A percentile compares a stretch with the other conserved stretches of the same genome.
phyloP scores from a whole-genome alignment of 305 asterid genomes.

The Euphrasia arctica region DNA sequence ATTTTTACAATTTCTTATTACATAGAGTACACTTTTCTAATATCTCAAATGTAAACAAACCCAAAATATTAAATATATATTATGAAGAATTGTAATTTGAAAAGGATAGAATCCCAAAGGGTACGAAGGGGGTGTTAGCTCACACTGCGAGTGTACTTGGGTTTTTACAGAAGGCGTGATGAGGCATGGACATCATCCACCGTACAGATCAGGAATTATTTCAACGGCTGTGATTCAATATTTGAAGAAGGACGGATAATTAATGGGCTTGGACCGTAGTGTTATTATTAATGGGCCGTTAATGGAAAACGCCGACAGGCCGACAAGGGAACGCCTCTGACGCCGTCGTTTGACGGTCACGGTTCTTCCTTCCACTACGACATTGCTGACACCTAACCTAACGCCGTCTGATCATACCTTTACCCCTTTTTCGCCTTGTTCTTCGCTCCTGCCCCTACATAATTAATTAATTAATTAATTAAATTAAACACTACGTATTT shows the following conservation, averaged over 20 bases:
- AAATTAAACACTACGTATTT: background rate
- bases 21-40: too few species aligned
- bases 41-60: too few species aligned
- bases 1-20: too few species aligned
- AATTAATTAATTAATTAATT: too few species aligned
- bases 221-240: conserved; percentile 1
- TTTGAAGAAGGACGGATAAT: too few species aligned
- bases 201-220: conserved; percentile 15
- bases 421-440: conserved; percentile 14
- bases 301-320: conserved; percentile 30
- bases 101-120: background rate
- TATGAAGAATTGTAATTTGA: background rate
- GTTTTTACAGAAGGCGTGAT: conserved; percentile 39
- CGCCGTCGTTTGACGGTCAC: conserved; percentile 39
- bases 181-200: conserved; percentile 27
- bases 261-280: too few species aligned
- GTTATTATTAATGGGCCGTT: background rate
- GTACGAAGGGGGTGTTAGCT: conserved; percentile 15
- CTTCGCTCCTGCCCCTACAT: background rate
- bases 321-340: conserved; percentile 33
- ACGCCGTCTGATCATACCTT: conserved; percentile 31
- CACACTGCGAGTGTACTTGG: background rate
- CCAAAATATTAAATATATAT: too few species aligned
- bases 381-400: conserved; percentile 34
- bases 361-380: background rate